These are phyloP conservation scores for Aureobasidium mangrovei DNA, from an alignment of 2,329 filamentous ascomycete species.

Conservation along the genomic window DNA sequence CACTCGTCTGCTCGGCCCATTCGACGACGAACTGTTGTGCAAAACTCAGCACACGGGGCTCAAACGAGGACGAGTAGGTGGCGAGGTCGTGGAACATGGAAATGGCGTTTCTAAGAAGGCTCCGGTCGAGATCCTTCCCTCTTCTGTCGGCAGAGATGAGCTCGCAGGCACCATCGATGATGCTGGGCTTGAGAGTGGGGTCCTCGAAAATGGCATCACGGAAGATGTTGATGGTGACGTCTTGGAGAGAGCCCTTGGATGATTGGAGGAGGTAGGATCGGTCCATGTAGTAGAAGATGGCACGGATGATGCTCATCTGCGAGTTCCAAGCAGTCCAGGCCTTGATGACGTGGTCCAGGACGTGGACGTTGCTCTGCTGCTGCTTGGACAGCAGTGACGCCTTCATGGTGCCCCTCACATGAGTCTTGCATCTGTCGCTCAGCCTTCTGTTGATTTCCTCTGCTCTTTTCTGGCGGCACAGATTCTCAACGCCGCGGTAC, in stretches of 20 bases:
- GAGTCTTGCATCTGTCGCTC: conserved; percentile 54
- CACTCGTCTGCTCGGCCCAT: conserved; percentile 60
- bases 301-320: conserved; percentile 69
- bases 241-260: conserved; percentile 65
- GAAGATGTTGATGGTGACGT: conserved; percentile 72
- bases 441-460: conserved; percentile 59
- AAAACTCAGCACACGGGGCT: conserved; percentile 59
- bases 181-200: conserved; percentile 41
- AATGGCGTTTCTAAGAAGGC: conserved; percentile 62
- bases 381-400: conserved; percentile 49
- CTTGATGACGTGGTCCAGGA: conserved; percentile 51
- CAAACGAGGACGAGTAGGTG: conserved; percentile 56
- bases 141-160: conserved; percentile 65
- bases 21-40: conserved; percentile 60
- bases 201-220: conserved; percentile 52
- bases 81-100: conserved; percentile 13
- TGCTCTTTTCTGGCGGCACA: conserved; percentile 71
- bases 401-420: conserved; percentile 51
- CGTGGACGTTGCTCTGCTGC: conserved; percentile 51
- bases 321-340: conserved; percentile 72
- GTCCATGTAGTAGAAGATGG: conserved; percentile 90
- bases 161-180: conserved; percentile 64
- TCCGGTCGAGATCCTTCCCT: conserved; percentile 48
- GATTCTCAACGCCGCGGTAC: conserved; percentile 83
- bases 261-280: conserved; percentile 75